A percentile compares a stretch with the other conserved stretches of the same genome.
These are phyloP conservation scores for Fusarium veterinarium DNA, from an alignment of 2,329 filamentous ascomycete genomes.

Conservation along the genomic window DNA sequence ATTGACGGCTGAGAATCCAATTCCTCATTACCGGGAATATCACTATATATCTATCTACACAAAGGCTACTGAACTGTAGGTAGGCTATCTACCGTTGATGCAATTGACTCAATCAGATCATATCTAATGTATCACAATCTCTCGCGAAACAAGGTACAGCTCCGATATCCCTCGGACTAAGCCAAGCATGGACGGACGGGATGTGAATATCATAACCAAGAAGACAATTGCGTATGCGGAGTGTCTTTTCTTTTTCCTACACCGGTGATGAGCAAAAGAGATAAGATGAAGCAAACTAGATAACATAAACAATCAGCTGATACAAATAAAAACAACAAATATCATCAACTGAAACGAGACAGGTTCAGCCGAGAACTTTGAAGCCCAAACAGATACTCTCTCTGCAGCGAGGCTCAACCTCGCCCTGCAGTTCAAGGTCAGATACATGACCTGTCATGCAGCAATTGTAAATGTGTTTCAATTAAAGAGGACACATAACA, in stretches of 20 bases:
- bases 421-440: constrained; percentile 1
- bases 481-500: neutral
- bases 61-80: neutral
- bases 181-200: neutral
- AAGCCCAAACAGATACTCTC: neutral
- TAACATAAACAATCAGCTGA: no score
- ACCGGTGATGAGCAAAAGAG: constrained; percentile 11
- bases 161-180: neutral
- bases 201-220: neutral
- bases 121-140: neutral
- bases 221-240: constrained; percentile 14
- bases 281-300: neutral
- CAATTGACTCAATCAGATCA: neutral
- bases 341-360: neutral
- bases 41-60: neutral
- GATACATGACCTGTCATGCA: neutral
- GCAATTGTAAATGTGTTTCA: neutral
- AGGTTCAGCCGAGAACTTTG: neutral
- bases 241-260: constrained; percentile 24
- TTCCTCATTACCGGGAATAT: neutral
- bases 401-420: constrained; percentile 6
- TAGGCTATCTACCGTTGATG: neutral
- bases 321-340: neutral
- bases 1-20: neutral
- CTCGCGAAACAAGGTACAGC: neutral